Conservation (phyloP, 768 basidiomycete genomes). For the Agaricus blazei region DNA sequence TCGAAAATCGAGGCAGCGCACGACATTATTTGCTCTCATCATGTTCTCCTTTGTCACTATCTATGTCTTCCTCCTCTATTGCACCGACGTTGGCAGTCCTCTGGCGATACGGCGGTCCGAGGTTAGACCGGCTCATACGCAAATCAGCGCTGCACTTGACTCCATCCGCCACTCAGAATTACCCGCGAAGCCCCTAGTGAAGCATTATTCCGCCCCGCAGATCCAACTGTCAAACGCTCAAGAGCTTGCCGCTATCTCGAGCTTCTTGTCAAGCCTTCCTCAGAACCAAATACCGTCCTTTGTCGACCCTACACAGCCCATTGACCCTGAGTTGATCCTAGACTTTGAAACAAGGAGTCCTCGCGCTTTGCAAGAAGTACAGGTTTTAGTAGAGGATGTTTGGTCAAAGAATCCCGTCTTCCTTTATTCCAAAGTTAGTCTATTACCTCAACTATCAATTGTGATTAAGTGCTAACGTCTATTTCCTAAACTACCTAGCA, state of each 20-base stretch:
- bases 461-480: constrained; percentile 1
- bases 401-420: constrained; percentile 75
- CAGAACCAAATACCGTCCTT: constrained; percentile 68
- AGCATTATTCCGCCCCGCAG: constrained; percentile 15
- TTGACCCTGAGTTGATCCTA: constrained; percentile 78
- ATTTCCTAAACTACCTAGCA: constrained; percentile 29
- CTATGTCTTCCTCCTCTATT: constrained; percentile 52
- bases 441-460: background rate
- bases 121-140: constrained; percentile 22
- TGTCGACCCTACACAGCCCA: constrained; percentile 57
- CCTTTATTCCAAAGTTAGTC: constrained; percentile 62
- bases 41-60: constrained; percentile 44
- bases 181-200: constrained; percentile 10
- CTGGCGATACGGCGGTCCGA: constrained; percentile 27
- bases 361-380: constrained; percentile 56
- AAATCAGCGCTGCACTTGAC: constrained; percentile 28
- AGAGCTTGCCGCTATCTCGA: constrained; percentile 71
- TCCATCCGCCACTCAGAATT: constrained; percentile 31
- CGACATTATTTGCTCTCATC: constrained; percentile 50
- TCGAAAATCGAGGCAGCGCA: constrained; percentile 46
- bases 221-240: constrained; percentile 46
- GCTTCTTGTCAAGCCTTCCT: constrained; percentile 68
- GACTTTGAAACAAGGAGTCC: constrained; percentile 76
- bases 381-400: constrained; percentile 53
- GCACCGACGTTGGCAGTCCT: constrained; percentile 33